phyloP scores from a whole-genome alignment of 2,329 filamentous ascomycete species.

The Aspergillus terreus region DNA sequence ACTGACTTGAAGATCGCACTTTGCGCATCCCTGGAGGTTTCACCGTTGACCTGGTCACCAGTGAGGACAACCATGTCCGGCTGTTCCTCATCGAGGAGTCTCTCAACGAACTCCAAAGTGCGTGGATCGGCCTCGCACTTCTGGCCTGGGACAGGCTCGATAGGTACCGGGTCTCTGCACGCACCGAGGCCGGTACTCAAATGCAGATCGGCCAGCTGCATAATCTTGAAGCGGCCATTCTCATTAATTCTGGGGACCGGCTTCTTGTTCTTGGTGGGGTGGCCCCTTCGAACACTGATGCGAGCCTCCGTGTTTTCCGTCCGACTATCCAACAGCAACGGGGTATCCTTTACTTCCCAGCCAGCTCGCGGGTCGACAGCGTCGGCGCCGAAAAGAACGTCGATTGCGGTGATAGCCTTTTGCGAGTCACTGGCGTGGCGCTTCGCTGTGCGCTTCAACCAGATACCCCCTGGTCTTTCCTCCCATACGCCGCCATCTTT shows the following conservation, averaged over 20 bases:
- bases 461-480: constrained; percentile 69
- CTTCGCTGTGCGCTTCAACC: constrained; percentile 73
- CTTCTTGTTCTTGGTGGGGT: constrained; percentile 60
- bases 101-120: constrained; percentile 83
- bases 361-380: constrained; percentile 83
- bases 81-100: constrained; percentile 84
- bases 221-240: constrained; percentile 93
- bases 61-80: constrained; percentile 88
- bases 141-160: constrained; percentile 62
- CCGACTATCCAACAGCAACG: constrained; percentile 65
- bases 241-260: constrained; percentile 75
- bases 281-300: constrained; percentile 73
- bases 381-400: constrained; percentile 85
- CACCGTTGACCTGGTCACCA: constrained; percentile 94
- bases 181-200: constrained; percentile 81
- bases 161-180: constrained; percentile 83
- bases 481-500: constrained; percentile 70
- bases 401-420: constrained; percentile 72
- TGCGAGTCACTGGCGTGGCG: constrained; percentile 71
- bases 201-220: constrained; percentile 94
- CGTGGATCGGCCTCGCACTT: constrained; percentile 88
- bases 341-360: constrained; percentile 75
- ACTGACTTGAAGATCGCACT: constrained; percentile 93
- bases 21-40: constrained; percentile 85
- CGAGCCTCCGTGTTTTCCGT: constrained; percentile 64